Percentiles rank a stretch among this genome's conserved stretches.
Evolutionary conservation across 2,329 filamentous ascomycete genomes (phyloP).

Genomic region (Cryphonectria naterciae): DNA sequence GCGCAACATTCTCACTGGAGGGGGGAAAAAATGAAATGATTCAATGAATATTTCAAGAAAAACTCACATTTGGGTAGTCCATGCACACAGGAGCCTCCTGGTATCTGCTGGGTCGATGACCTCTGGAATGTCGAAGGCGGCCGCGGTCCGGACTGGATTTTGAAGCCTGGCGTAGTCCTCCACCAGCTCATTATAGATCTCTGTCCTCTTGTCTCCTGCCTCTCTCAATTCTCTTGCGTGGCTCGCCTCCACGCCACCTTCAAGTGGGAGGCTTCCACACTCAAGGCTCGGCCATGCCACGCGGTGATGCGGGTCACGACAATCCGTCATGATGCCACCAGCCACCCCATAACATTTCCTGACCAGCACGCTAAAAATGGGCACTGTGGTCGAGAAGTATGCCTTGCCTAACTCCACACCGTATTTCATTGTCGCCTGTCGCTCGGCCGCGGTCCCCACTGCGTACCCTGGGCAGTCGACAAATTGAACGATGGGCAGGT

Average conservation of each 20-base stretch:
- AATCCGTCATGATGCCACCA: conserved; percentile 66
- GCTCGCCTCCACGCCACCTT: conserved; percentile 67
- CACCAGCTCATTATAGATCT: conserved; percentile 59
- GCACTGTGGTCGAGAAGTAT: conserved; percentile 65
- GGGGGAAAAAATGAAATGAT: neutral
- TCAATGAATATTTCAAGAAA: neutral
- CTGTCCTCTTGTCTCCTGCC: conserved; percentile 54
- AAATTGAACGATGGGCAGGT: conserved; percentile 66
- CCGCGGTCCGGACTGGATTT: conserved; percentile 67
- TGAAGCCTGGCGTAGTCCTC: conserved; percentile 64
- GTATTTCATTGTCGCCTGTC: conserved; percentile 67
- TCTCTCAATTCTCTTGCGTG: conserved; percentile 63
- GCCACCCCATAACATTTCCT: conserved; percentile 66
- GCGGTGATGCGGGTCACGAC: conserved; percentile 62
- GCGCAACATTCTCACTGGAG: neutral
- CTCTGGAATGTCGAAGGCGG: conserved; percentile 66
- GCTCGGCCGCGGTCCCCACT: conserved; percentile 65
- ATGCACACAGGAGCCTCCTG: conserved; percentile 56
- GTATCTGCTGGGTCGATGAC: conserved; percentile 67
- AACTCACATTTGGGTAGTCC: conserved; percentile 56
- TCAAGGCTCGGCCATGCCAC: conserved; percentile 67
- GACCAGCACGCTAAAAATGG: conserved; percentile 66
- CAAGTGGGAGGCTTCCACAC: conserved; percentile 65
- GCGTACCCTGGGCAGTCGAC: conserved; percentile 46
- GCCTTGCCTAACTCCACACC: conserved; percentile 63